Conservation (phyloP, 495 filamentous ascomycete species). For the Achaetomiella virescens region DNA sequence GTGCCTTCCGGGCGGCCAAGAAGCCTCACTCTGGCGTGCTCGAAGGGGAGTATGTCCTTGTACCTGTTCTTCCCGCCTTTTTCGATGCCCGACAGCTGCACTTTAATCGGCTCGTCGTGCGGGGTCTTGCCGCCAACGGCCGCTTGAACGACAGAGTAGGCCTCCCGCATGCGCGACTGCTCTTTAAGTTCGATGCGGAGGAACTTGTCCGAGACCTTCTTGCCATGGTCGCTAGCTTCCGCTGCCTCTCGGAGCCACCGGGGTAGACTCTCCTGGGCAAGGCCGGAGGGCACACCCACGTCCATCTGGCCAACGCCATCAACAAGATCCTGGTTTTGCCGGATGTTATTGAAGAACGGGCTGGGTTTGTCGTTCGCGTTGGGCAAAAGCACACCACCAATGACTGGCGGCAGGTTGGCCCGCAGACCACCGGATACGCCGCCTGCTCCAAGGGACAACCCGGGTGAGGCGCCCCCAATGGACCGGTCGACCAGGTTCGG, state of each 20-base stretch:
- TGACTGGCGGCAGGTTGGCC: conserved; percentile 62
- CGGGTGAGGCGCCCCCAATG: conserved; percentile 32
- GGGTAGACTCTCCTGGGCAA: conserved; percentile 57
- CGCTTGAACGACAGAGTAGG: conserved; percentile 59
- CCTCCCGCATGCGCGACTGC: conserved; percentile 85
- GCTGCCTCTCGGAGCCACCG: conserved; percentile 68
- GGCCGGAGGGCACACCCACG: conserved; percentile 57
- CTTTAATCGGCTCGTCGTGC: conserved; percentile 8
- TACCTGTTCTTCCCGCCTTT: conserved; percentile 94
- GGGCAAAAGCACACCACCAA: conserved; percentile 83
- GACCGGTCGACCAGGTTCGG: conserved; percentile 45
- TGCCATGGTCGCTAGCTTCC: conserved; percentile 63
- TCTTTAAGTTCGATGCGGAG: conserved; percentile 77
- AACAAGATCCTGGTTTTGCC: conserved; percentile 93
- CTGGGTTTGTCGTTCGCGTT: conserved; percentile 59
- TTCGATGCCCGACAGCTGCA: conserved; percentile 81
- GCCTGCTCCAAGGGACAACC: conserved; percentile 28
- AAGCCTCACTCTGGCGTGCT: conserved; percentile 82
- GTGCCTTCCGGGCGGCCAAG: conserved; percentile 59
- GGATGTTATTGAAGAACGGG: conserved; percentile 92
- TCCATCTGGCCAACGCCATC: conserved; percentile 90
- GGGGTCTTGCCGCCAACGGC: neutral
- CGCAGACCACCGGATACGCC: conserved; percentile 24
- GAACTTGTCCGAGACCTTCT: conserved; percentile 75
- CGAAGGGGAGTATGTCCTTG: conserved; percentile 96